Conservation (phyloP, 139 green algal species). For the Volvox reticuliferus region DNA sequence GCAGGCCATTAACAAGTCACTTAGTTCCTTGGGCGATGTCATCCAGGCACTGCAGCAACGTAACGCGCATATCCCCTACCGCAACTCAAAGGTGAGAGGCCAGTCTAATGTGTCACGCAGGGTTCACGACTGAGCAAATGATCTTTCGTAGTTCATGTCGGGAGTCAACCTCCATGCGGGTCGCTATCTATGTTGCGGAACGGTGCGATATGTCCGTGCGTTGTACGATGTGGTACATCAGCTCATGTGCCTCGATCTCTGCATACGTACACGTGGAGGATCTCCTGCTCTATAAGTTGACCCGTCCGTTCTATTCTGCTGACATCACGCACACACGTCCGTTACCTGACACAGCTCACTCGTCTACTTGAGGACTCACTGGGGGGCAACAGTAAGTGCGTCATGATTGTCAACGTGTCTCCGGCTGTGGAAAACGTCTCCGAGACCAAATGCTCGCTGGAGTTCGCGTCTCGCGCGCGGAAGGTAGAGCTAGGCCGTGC, state of each 20-base stretch:
- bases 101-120: too few relatives aligned
- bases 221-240: too few relatives aligned
- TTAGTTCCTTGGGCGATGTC: slow-evolving; percentile 78
- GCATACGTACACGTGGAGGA: too few relatives aligned
- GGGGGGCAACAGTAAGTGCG: slow-evolving; percentile 61
- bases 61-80: slow-evolving; percentile 75
- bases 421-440: slow-evolving; percentile 64
- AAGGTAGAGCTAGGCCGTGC: slow-evolving; percentile 67
- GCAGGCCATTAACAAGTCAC: slow-evolving; percentile 87
- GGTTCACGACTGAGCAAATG: too few relatives aligned
- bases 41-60: slow-evolving; percentile 79
- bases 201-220: too few relatives aligned
- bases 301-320: too few relatives aligned
- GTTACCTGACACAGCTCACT: slow-evolving; percentile 60
- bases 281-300: too few relatives aligned
- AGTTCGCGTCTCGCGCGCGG: slow-evolving; percentile 74
- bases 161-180: too few relatives aligned
- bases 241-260: too few relatives aligned
- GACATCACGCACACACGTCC: too few relatives aligned
- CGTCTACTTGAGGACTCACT: slow-evolving; percentile 76
- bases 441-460: slow-evolving; percentile 77
- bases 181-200: too few relatives aligned
- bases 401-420: slow-evolving; percentile 61
- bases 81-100: slow-evolving; percentile 62
- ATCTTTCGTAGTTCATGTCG: too few relatives aligned